Conservation (phyloP, 192 early-diverging fungal species). For the Funneliformis geosporum region DNA sequence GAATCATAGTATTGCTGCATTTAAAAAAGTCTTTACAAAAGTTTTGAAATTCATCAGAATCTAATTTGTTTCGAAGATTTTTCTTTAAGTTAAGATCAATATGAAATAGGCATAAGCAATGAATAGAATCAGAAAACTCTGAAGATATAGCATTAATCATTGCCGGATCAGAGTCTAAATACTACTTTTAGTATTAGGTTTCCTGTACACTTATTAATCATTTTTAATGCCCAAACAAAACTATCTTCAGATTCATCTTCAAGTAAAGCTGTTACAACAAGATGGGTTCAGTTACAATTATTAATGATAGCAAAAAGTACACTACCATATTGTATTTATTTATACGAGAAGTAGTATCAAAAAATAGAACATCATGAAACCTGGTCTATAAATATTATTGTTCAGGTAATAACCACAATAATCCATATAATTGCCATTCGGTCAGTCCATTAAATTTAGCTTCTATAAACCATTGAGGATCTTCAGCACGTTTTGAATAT, state of each 20-base stretch:
- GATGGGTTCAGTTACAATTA: neutral
- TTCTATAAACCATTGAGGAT: neutral
- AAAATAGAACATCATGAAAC: conserved; percentile 2
- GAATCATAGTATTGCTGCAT: too few species aligned
- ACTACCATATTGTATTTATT: conserved; percentile 6
- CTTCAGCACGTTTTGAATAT: too few species aligned
- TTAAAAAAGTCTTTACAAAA: too few species aligned
- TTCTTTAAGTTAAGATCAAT: neutral
- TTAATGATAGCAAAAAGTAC: neutral
- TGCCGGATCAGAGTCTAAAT: too few species aligned
- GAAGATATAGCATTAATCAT: too few species aligned
- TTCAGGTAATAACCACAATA: neutral
- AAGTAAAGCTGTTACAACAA: too few species aligned
- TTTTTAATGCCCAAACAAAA: too few species aligned
- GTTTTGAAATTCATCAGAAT: too few species aligned
- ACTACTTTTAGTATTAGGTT: too few species aligned
- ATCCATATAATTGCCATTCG: neutral
- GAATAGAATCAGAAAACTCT: neutral
- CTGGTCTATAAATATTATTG: neutral
- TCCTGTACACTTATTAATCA: too few species aligned
- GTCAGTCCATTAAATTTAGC: neutral
- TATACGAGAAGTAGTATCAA: neutral
- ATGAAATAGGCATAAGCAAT: neutral
- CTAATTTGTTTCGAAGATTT: neutral
- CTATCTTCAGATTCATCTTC: too few species aligned